Percentiles rank a stretch among this genome's conserved stretches.
These are phyloP conservation scores for Nissolia schottii DNA, from an alignment of 306 rosid species.

Conservation along the genomic window DNA sequence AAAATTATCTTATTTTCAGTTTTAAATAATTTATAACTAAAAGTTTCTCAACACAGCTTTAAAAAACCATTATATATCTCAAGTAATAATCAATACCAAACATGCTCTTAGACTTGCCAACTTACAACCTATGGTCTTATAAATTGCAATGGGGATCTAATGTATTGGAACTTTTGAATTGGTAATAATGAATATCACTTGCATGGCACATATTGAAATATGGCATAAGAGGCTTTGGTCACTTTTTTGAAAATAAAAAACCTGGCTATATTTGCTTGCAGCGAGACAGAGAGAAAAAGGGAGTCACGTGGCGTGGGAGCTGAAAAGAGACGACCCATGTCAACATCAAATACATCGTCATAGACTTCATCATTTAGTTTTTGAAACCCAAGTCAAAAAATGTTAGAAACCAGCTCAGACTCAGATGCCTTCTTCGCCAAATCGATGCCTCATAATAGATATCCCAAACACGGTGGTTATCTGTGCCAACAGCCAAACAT, in stretches of 20 bases:
- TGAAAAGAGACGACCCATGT: constrained; percentile 44
- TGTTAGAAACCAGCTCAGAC: background rate
- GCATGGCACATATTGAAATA: constrained; percentile 20
- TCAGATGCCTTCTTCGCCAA: background rate
- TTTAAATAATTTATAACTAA: too few species aligned
- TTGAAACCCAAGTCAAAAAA: constrained; percentile 33
- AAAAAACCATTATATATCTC: too few species aligned
- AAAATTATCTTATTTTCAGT: too few species aligned
- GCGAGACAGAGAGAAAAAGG: constrained; percentile 9
- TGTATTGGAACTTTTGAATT: constrained; percentile 2
- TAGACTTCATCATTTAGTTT: constrained; percentile 44
- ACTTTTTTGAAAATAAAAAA: background rate
- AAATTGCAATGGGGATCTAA: constrained; percentile 2
- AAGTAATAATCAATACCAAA: too few species aligned
- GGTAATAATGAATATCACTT: constrained; percentile 32
- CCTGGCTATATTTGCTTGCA: background rate
- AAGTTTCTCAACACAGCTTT: too few species aligned
- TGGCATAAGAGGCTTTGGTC: background rate
- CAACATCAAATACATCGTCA: constrained; percentile 41
- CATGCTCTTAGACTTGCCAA: too few species aligned
- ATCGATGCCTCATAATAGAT: background rate
- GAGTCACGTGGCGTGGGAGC: constrained; percentile 36
- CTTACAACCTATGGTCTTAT: too few species aligned
- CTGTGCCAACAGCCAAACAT: background rate
- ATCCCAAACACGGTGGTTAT: background rate